Evolutionary conservation across 495 filamentous ascomycete species (phyloP).

Genomic region (Xylaria castorea): DNA sequence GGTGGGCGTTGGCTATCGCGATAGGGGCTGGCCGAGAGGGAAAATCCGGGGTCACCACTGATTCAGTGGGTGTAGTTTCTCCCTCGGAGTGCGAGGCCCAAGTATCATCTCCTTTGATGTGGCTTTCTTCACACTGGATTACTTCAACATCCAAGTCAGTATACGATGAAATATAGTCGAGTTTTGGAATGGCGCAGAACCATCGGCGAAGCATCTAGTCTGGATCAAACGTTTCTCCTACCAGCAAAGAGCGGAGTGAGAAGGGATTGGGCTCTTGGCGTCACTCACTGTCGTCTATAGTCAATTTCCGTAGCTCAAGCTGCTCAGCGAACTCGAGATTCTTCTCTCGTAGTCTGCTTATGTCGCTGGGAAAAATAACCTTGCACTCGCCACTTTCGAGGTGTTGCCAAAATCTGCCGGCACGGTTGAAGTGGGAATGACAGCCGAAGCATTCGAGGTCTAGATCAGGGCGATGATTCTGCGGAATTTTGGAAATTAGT

Average conservation of each 20-base stretch:
- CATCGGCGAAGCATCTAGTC: background rate
- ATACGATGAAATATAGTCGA: background rate
- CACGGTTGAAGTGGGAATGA: constrained; percentile 26
- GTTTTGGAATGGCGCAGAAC: background rate
- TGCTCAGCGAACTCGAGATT: constrained; percentile 29
- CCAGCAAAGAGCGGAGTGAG: background rate
- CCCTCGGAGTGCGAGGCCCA: background rate
- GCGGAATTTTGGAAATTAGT: background rate
- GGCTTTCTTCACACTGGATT: background rate
- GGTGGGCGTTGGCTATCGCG: background rate
- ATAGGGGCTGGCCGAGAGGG: background rate
- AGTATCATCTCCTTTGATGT: constrained; percentile 17
- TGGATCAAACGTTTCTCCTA: background rate
- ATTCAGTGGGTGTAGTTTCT: constrained; percentile 4
- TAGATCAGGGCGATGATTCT: constrained; percentile 38
- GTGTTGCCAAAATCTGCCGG: constrained; percentile 36
- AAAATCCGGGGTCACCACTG: background rate
- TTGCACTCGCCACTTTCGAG: constrained; percentile 38
- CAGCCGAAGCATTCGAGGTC: constrained; percentile 46
- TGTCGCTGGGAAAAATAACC: constrained; percentile 31
- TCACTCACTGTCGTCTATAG: constrained; percentile 27
- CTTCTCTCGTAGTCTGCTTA: constrained; percentile 29
- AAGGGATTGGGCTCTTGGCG: background rate
- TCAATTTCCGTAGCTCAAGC: constrained; percentile 14
- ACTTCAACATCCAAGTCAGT: background rate